Evolutionary conservation across 129 eudicot genomes (phyloP).

Genomic region (Saussurea involucrata): DNA sequence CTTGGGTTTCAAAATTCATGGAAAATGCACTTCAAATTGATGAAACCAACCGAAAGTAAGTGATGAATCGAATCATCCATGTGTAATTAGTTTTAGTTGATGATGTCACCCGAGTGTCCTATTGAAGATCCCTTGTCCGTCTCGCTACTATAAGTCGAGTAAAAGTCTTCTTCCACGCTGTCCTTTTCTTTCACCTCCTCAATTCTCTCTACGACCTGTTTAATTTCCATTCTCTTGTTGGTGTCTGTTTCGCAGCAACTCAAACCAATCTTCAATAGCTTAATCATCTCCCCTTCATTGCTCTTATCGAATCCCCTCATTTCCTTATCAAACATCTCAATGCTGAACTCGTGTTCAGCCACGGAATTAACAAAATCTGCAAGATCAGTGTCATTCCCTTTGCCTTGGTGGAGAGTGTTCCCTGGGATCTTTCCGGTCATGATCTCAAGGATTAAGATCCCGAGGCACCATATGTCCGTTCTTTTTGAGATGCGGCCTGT

Average conservation of each 20-base stretch:
- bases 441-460: slow-evolving; percentile 68
- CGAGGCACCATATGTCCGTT: slow-evolving; percentile 74
- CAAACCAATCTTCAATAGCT: slow-evolving; percentile 65
- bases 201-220: slow-evolving; percentile 62
- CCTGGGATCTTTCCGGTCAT: slow-evolving; percentile 71
- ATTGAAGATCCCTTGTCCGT: slow-evolving; percentile 32
- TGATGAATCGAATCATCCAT: neutral
- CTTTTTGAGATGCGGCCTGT: slow-evolving; percentile 39
- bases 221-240: slow-evolving; percentile 63
- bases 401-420: slow-evolving; percentile 51
- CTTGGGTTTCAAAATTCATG: neutral
- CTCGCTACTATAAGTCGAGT: slow-evolving; percentile 50
- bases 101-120: slow-evolving; percentile 34
- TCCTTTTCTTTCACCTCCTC: slow-evolving; percentile 72
- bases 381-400: slow-evolving; percentile 44
- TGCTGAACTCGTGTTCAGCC: slow-evolving; percentile 26
- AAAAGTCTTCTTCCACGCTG: slow-evolving; percentile 44
- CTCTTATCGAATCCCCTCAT: slow-evolving; percentile 41
- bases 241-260: slow-evolving; percentile 60
- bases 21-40: slow-evolving; percentile 7
- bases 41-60: slow-evolving; percentile 13
- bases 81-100: slow-evolving; percentile 7
- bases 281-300: slow-evolving; percentile 62
- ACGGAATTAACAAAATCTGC: slow-evolving; percentile 50
- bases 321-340: slow-evolving; percentile 55